Base-by-base conservation (phyloP, 495 filamentous ascomycete genomes). In the Xanthoparmelia taractica region DNA sequence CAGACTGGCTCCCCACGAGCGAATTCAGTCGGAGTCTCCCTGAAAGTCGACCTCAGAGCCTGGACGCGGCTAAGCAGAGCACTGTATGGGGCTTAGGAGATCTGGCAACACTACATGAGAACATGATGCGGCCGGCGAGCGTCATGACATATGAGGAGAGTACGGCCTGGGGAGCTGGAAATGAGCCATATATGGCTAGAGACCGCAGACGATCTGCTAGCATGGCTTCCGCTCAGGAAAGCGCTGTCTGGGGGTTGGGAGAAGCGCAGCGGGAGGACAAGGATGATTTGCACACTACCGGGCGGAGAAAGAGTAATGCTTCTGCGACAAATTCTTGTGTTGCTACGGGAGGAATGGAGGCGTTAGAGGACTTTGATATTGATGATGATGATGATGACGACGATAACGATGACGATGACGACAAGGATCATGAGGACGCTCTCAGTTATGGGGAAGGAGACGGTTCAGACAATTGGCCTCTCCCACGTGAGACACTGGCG, bases 241-340 rank as follows among this genome's bases (percentile, higher is more conserved):
- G 61, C 61, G 33, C 55, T 5, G 43, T 63, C 25, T 63, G 61
- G 61, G 61, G 55, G 4, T n/a, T 52, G 47, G 31, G 11, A 18
- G 58, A 34, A 13, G 57, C 25, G 36, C 37, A 20, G 25, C 20
- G 3, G 23, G 20, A 20, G 59, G 25, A 59, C 12, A 38, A 20
- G 8, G 58, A 25, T 11, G 58, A 27, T 48, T 23, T 3, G 17
- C 50, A 18, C 29, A 33, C 50, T 10, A 33, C 33, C 18, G 29
- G 50, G 27, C 50, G 50, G 50, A 54, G 36, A 8, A 36, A 31
- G 2, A 20, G n/a, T 29, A 20, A 38, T 40, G 34, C 29, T 20
- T 61, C 50, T 18, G 50, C 52, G 45, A n/a, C 50, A n/a, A 34
- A 2, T 33, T 54, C 50, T 20, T 33, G 34, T 23, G 18, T 18